phyloP scores from a whole-genome alignment of 2,329 filamentous ascomycete species.

The Colletotrichum sansevieriae region DNA sequence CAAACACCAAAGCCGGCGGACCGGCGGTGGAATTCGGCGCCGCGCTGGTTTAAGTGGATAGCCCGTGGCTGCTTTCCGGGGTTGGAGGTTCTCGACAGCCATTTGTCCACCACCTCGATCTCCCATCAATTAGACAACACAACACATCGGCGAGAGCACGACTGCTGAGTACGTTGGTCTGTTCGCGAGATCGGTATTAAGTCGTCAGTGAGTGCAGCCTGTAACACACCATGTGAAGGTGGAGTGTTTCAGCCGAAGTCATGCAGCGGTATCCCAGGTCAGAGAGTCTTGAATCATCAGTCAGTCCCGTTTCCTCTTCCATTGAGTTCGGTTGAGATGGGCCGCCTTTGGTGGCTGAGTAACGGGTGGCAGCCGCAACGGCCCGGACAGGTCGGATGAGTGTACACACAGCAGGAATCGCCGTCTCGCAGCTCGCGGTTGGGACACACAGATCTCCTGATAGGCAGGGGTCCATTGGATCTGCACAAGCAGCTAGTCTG shows the following conservation, averaged over 20 bases:
- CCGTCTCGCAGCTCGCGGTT: conserved; percentile 10
- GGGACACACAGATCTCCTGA: conserved; percentile 12
- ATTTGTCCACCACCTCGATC: no score
- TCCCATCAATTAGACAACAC: no score
- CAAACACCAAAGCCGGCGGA: background rate
- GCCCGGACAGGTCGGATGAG: background rate
- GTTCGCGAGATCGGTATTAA: no score
- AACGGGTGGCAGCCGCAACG: background rate
- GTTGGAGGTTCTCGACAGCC: no score
- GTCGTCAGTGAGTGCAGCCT: background rate
- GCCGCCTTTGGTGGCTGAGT: conserved; percentile 7
- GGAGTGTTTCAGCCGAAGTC: background rate
- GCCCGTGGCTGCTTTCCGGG: no score
- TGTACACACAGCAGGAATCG: background rate
- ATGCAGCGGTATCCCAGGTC: conserved; percentile 13
- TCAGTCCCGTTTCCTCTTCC: background rate
- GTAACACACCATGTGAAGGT: conserved; percentile 12
- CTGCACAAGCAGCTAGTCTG: background rate
- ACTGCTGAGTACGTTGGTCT: no score
- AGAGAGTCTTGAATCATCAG: background rate
- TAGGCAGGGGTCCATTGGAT: background rate
- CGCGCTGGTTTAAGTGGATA: no score
- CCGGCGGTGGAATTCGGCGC: conserved; percentile 5
- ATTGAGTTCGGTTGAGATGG: conserved; percentile 11
- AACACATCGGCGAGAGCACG: no score